Evolutionary conservation across 805 yeast species (phyloP).

Genomic region (Metschnikowia peoriensis): DNA sequence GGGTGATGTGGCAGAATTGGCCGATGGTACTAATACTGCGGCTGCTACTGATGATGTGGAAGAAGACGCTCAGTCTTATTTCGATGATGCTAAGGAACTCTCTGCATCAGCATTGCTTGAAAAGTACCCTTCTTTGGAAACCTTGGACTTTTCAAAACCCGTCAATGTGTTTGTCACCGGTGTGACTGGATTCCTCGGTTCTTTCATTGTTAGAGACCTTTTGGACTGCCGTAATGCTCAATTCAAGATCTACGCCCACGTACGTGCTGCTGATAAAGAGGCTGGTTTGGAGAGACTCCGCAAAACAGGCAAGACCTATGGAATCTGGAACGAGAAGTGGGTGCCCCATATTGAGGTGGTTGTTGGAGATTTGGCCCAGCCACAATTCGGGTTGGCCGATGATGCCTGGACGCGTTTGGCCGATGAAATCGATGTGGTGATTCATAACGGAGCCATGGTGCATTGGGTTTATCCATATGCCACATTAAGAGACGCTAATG

Average conservation of each 20-base stretch:
- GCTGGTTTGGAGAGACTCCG: constrained; percentile 76
- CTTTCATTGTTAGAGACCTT: constrained; percentile 79
- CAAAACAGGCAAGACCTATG: constrained; percentile 77
- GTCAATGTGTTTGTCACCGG: constrained; percentile 86
- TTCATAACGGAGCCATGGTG: constrained; percentile 97
- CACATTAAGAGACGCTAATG: constrained; percentile 89
- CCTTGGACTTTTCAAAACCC: constrained; percentile 31
- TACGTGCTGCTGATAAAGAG: constrained; percentile 69
- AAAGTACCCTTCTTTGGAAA: constrained; percentile 45
- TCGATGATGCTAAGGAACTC: constrained; percentile 67
- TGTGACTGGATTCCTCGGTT: constrained; percentile 93
- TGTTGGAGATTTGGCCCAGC: constrained; percentile 73
- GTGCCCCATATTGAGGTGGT: constrained; percentile 62
- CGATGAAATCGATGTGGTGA: constrained; percentile 68
- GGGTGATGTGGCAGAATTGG: constrained; percentile 48
- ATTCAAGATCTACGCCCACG: constrained; percentile 80
- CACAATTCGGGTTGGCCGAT: constrained; percentile 67
- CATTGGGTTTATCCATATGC: constrained; percentile 98
- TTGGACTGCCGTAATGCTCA: constrained; percentile 51
- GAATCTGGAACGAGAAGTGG: constrained; percentile 70
- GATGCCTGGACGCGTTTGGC: constrained; percentile 58
- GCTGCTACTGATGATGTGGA: constrained; percentile 27
- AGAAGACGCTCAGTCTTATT: constrained; percentile 41
- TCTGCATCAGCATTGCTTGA: constrained; percentile 38
- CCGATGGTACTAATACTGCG: constrained; percentile 25